Evolutionary conservation across 257 asterid genomes (phyloP).

Genomic region (Ballota nigra): DNA sequence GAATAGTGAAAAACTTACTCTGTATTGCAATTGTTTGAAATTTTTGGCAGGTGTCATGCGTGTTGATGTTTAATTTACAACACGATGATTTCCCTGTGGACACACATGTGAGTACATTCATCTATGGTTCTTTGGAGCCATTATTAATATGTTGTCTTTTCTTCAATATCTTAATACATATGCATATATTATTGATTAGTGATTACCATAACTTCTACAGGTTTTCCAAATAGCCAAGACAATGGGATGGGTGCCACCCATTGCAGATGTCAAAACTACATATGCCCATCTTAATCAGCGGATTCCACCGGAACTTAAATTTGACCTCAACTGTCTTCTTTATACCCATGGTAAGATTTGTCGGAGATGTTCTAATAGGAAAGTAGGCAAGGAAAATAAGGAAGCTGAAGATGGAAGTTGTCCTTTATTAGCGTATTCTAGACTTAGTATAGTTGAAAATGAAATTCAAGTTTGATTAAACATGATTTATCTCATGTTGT

Average conservation of each 20-base stretch:
- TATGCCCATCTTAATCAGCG: constrained; percentile 69
- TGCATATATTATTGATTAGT: not conserved
- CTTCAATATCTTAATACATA: not conserved
- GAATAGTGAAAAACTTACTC: constrained; percentile 1
- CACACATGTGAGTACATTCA: constrained; percentile 63
- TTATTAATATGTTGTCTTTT: not conserved
- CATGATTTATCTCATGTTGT: not conserved
- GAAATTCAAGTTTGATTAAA: constrained; percentile 10
- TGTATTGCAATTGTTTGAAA: constrained; percentile 19
- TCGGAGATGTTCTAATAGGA: constrained; percentile 55
- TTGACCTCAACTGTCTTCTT: constrained; percentile 82
- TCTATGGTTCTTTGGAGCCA: not conserved
- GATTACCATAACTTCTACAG: constrained; percentile 32
- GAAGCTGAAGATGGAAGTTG: constrained; percentile 38
- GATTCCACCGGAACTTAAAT: constrained; percentile 72
- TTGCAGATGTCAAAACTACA: constrained; percentile 58
- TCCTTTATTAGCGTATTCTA: constrained; percentile 51
- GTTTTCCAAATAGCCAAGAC: constrained; percentile 77
- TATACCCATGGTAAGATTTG: constrained; percentile 86
- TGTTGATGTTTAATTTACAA: constrained; percentile 83
- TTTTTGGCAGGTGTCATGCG: constrained; percentile 76
- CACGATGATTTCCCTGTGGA: constrained; percentile 85
- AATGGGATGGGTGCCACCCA: constrained; percentile 67
- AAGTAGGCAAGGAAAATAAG: constrained; percentile 30
- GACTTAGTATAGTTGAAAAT: constrained; percentile 19